Base-by-base conservation (phyloP, 2,329 filamentous ascomycete genomes). In the Microsporum canis region DNA sequence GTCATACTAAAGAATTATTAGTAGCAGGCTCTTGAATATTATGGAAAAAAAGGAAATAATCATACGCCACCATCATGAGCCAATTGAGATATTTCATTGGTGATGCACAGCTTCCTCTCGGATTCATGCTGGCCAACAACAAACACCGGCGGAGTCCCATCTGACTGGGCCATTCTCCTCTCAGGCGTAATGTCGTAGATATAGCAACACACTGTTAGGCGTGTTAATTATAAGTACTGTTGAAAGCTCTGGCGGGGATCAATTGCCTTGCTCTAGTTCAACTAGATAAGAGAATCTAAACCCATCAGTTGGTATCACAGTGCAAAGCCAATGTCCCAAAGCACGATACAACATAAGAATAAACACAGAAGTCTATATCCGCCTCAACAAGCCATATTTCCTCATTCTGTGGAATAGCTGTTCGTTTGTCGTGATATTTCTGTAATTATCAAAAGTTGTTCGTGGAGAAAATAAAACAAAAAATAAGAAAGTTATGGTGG, bases 111-210 rank as follows among this genome's bases (percentile, higher is more conserved):
- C 14, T 73, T 68, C 17, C 82, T 77, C 62, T 79, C 79, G 39
- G 77, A 78, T 69, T 86, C 82, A 75, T 86, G 82, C 62, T 85
- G 82, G 62, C 83, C 84, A 64, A 86, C 76, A 66, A 81, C 84
- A 68, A 85, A 84, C 17, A 78, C 72, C 27, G 80, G 76, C 39
- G 66, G 66, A 60, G 70, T 67, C 51, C 73, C 60, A 10, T 65
- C 65, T 3, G 61, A 34, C 5, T 56, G 14, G 14, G 63, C 65
- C 65, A 66, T 66, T 1, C 27, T 63, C 31, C 17, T 23, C 12
- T 4, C 31, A 53, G 27, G 45, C 39, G 31, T 59, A 38, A 33
- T 23, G 47, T 17, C 14, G 49, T n/a, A 38, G 29, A 47, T 2
- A 12, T 3, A 3, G 38, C 5, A 8, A 12, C 8, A 3, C 5